Conservation (phyloP, 2,329 filamentous ascomycete species). For the Sporothrix phasma region DNA sequence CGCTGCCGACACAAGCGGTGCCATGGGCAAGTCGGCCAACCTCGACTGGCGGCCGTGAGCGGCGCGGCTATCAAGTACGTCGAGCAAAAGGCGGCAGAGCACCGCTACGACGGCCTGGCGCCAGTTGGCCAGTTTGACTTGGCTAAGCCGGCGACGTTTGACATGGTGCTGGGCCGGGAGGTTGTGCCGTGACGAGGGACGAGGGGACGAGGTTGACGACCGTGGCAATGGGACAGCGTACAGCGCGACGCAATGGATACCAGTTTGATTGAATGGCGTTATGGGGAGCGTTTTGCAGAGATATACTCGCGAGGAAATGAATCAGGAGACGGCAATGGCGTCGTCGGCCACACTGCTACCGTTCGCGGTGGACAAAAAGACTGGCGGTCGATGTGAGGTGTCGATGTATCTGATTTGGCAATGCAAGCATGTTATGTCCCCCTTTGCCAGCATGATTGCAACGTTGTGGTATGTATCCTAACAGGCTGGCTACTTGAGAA, state of each 20-base stretch:
- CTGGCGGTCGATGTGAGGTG: background rate
- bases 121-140: constrained; percentile 2
- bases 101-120: constrained; percentile 8
- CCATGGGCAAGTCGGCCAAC: constrained; percentile 6
- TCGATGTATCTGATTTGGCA: background rate
- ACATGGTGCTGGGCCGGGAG: background rate
- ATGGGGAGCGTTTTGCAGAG: background rate
- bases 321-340: background rate
- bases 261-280: background rate
- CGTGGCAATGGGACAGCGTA: too few species aligned
- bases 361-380: background rate
- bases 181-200: background rate
- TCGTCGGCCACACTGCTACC: background rate
- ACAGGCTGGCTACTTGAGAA: background rate
- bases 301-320: too few species aligned
- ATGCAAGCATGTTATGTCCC: background rate
- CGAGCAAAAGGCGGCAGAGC: background rate
- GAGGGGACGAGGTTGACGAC: background rate
- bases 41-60: constrained; percentile 1
- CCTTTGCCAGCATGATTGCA: background rate
- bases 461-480: background rate
- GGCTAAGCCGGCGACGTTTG: background rate
- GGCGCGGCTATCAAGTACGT: background rate
- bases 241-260: too few species aligned
- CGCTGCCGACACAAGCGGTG: background rate